These are phyloP conservation scores for Coemansia sp. DNA, from an alignment of 192 early-diverging fungal species.

Conservation along the genomic window DNA sequence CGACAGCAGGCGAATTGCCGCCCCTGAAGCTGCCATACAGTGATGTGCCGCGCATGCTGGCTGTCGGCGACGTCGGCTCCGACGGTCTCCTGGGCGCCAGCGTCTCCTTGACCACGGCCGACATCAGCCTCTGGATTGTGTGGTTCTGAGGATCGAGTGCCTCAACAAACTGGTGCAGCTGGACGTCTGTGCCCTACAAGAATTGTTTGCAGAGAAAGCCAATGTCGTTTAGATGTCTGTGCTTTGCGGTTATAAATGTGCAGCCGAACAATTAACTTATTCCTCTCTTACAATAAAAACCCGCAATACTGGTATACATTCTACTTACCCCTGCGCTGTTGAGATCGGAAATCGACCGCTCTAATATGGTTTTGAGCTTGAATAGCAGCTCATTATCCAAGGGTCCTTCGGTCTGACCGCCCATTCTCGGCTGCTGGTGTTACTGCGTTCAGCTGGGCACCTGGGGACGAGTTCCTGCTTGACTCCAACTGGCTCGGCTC, in stretches of 20 bases:
- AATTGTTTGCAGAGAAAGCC: not conserved
- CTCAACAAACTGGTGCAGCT: slow-evolving; percentile 35
- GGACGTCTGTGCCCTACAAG: slow-evolving; percentile 27
- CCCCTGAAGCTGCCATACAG: slow-evolving; percentile 28
- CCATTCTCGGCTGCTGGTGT: slow-evolving; percentile 12
- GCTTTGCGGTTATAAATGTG: not conserved
- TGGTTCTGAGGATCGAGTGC: slow-evolving; percentile 31
- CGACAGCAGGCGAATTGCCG: slow-evolving; percentile 29
- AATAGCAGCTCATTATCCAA: slow-evolving; percentile 15
- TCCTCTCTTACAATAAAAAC: too few species aligned
- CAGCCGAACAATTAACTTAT: too few species aligned
- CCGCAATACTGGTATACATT: too few species aligned
- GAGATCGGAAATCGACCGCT: slow-evolving; percentile 30
- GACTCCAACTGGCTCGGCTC: not conserved
- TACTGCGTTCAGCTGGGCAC: not conserved
- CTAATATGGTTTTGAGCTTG: slow-evolving; percentile 23
- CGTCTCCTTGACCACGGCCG: slow-evolving; percentile 41
- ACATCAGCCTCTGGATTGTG: slow-evolving; percentile 30
- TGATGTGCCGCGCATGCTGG: slow-evolving; percentile 27
- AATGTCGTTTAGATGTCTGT: not conserved
- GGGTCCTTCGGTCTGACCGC: slow-evolving; percentile 3
- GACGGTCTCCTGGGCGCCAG: slow-evolving; percentile 29
- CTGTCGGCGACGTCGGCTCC: slow-evolving; percentile 23
- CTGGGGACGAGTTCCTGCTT: not conserved
- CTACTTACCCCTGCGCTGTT: slow-evolving; percentile 35